Percentiles rank a stretch among this genome's conserved stretches.
phyloP scores from a whole-genome alignment of 345 rosid species.

The Citrus sp. region DNA sequence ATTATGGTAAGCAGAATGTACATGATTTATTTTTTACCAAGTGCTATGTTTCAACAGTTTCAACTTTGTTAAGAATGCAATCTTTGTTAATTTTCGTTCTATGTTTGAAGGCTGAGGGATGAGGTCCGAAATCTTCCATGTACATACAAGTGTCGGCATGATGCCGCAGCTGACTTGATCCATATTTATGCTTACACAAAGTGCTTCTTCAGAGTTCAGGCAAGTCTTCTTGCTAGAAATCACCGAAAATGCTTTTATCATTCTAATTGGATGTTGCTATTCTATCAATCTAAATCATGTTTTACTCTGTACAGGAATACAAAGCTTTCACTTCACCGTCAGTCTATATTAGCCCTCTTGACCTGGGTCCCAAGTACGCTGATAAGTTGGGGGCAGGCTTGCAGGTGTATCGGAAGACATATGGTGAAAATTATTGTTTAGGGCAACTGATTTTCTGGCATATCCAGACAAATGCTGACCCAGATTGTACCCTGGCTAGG shows the following conservation, averaged over 20 bases:
- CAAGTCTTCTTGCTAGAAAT: slow-evolving; percentile 27
- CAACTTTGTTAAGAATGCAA: neutral
- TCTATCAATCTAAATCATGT: slow-evolving; percentile 19
- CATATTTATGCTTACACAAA: slow-evolving; percentile 91
- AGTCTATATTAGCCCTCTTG: slow-evolving; percentile 86
- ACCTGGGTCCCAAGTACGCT: slow-evolving; percentile 81
- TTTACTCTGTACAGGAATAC: slow-evolving; percentile 54
- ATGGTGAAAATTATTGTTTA: slow-evolving; percentile 90
- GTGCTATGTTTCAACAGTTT: slow-evolving; percentile 3
- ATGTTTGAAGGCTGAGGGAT: slow-evolving; percentile 80
- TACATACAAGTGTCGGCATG: slow-evolving; percentile 89
- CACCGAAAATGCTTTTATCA: neutral
- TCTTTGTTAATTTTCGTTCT: slow-evolving; percentile 6
- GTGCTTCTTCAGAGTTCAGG: slow-evolving; percentile 75
- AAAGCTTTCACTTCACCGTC: slow-evolving; percentile 77
- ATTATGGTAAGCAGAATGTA: slow-evolving; percentile 65
- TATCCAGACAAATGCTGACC: slow-evolving; percentile 75
- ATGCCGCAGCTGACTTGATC: slow-evolving; percentile 98
- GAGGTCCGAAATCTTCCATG: slow-evolving; percentile 86
- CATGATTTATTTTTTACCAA: slow-evolving; percentile 2
- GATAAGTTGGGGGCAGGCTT: slow-evolving; percentile 66
- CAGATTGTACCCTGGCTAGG: slow-evolving; percentile 70
- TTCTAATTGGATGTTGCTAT: neutral
- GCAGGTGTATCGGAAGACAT: slow-evolving; percentile 79
- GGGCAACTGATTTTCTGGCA: slow-evolving; percentile 98